Conservation (phyloP, 2,329 filamentous ascomycete genomes). For the Dendrostoma leiphaemia region DNA sequence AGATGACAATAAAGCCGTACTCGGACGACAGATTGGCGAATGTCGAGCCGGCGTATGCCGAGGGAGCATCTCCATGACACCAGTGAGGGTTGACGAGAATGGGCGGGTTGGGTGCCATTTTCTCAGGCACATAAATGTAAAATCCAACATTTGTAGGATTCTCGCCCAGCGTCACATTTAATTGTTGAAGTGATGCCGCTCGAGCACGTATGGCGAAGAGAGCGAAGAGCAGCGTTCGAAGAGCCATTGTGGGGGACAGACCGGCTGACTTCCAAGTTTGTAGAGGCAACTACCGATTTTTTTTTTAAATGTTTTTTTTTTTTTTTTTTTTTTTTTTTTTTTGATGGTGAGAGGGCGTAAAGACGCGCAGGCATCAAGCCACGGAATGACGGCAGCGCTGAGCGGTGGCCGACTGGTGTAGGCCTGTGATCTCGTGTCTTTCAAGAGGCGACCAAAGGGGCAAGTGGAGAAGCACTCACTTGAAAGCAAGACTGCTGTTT, state of each 20-base stretch:
- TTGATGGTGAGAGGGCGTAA: no score
- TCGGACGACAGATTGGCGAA: slow-evolving; percentile 52
- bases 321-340: no score
- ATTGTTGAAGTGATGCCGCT: slow-evolving; percentile 27
- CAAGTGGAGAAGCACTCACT: no score
- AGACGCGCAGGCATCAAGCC: no score
- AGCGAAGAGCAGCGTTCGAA: not conserved
- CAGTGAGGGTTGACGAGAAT: slow-evolving; percentile 57
- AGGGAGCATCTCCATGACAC: slow-evolving; percentile 53
- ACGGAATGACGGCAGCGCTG: no score
- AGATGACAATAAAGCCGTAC: slow-evolving; percentile 52
- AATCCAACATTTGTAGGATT: slow-evolving; percentile 52
- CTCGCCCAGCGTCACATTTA: slow-evolving; percentile 33
- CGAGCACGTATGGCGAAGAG: not conserved
- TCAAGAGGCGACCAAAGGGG: no score
- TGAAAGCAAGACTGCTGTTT: no score
- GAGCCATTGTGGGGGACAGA: not conserved
- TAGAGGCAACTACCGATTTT: no score
- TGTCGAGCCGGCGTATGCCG: slow-evolving; percentile 47
- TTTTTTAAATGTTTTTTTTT: no score
- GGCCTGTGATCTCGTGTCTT: no score
- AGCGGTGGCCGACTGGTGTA: no score
- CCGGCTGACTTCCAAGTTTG: not conserved
- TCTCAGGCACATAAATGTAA: slow-evolving; percentile 49
- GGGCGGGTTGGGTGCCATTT: slow-evolving; percentile 41